Percentiles rank a stretch among this genome's conserved stretches.
Evolutionary conservation across 1,139 yeast genomes (phyloP).

Genomic region (Suhomyces chickasaworum): DNA sequence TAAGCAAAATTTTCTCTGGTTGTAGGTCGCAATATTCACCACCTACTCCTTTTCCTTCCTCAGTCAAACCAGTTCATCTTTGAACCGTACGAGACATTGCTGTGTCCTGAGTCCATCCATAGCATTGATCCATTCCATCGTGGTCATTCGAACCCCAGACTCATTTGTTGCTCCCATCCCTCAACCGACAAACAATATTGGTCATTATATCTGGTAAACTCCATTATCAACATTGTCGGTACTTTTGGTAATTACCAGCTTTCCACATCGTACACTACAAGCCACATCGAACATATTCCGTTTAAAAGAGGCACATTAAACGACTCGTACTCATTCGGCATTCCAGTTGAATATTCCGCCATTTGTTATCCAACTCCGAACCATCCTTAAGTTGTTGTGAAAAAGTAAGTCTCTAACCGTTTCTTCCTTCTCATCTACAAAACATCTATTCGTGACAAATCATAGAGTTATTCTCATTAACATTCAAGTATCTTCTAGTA

Average conservation of each 20-base stretch:
- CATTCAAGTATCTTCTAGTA: neutral
- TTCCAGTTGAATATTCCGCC: neutral
- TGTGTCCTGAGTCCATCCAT: neutral
- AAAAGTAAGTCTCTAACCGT: neutral
- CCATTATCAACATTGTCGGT: neutral
- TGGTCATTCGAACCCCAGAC: neutral
- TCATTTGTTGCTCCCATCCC: neutral
- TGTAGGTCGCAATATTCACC: neutral
- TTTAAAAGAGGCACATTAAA: too few relatives aligned
- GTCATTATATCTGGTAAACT: too few relatives aligned
- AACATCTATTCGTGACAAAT: too few relatives aligned
- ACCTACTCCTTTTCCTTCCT: neutral
- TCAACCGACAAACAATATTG: neutral
- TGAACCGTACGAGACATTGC: neutral
- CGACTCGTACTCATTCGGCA: neutral
- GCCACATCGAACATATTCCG: too few relatives aligned
- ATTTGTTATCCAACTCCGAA: neutral
- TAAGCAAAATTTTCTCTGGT: conserved; percentile 2
- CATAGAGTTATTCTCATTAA: too few relatives aligned
- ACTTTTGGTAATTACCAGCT: neutral
- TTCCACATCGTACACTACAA: neutral
- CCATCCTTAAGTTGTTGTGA: neutral
- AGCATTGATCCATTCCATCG: neutral
- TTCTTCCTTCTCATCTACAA: too few relatives aligned
- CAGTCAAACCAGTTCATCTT: neutral